Base-by-base conservation (phyloP, 2,329 filamentous ascomycete genomes). In the Trichothecium roseum region DNA sequence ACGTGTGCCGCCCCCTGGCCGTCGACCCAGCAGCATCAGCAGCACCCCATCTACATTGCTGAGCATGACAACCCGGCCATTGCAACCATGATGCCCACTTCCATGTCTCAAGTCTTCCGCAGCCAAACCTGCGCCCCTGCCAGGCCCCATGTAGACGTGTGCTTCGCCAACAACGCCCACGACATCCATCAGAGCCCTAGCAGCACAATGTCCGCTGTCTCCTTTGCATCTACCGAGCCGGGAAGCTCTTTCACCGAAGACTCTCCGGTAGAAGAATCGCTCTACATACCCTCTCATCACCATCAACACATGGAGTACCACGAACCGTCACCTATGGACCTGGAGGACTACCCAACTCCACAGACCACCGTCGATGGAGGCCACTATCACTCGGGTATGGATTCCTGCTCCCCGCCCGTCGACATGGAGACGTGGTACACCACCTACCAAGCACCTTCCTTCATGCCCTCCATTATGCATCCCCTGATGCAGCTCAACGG, bases 11-110 rank as follows among this genome's bases (percentile, higher is more conserved):
- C n/a, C n/a, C n/a, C n/a, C n/a, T n/a, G n/a, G n/a, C n/a, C n/a
- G n/a, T n/a, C n/a, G n/a, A n/a, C n/a, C n/a, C n/a, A n/a, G n/a
- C n/a, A n/a, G n/a, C n/a, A n/a, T n/a, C n/a, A n/a, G n/a, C n/a
- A n/a, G 20, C 20, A 24, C 7, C 16, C 8, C 4, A n/a, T 67
- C 50, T 81, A 76, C 45, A 64, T 78, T 20, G 68, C 75, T 1
- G 74, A 80, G 38, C 71, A 76, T 43, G 68, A 64, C 49, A 78
- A 78, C 45, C 73, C 74, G 8, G 72, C 68, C 10, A 68, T 80
- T 5, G 74, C 72, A 22, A 78, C 72, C 10, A 70, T 78, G 66
- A 74, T 70, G 53, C 65, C 71, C 9, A 65, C 63, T 42, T 47
- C 61, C 6, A 56, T 73, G 32, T 59, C 64, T n/a, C 53, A 62